Base-by-base conservation (phyloP, 768 basidiomycete genomes). In the Ramaria sp. region DNA sequence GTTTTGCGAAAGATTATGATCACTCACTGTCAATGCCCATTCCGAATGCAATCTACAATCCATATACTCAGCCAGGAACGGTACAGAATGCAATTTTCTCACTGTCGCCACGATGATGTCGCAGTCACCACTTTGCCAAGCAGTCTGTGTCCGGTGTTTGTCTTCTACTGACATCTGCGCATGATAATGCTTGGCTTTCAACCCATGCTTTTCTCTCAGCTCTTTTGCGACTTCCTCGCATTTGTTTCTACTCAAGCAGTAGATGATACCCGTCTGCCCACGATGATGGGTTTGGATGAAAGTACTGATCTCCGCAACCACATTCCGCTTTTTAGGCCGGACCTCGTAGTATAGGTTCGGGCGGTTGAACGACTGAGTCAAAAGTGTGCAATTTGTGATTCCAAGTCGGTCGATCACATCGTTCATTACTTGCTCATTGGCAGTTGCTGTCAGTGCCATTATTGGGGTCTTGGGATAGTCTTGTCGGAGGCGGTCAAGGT, bases 401-500 rank as follows among this genome's bases (percentile, higher is more conserved):
- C 77, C 70, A 8, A 98, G 79, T 12, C 79, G 80, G 16, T 71
- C 65, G 51, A 84, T 77, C 62, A 99, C 88, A 67, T 98, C 93
- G 20, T 79, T 73, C 43, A 86, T 76, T 0, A 85, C 85, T 51
- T 81, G 74, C 38, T 76, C 71, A 63, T 89, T 91, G 3, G 95
- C 96, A 0, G 95, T 99, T 6, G 93, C 96, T 0, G 96, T 99
- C 44, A 98, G 75, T 0, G 96, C 96, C 81, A 97, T 96, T 61
- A 98, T 86, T 0, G 96, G 95, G 0, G 92, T 76, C 6, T 75
- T 66, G 0, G 89, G 88, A 69, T 80, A 97, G 15, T 79, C 78
- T 13, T 76, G 70, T 43, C 93, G 84, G 34, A 97, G 75, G 30
- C 72, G 66, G 13, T 78, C 78, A 37, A 97, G 71, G 25, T 73